Evolutionary conservation across 202 grass and related monocot genomes (phyloP), one percentile per base, ranked within the genome.

Genomic region (Saccharum hybrid): DNA sequence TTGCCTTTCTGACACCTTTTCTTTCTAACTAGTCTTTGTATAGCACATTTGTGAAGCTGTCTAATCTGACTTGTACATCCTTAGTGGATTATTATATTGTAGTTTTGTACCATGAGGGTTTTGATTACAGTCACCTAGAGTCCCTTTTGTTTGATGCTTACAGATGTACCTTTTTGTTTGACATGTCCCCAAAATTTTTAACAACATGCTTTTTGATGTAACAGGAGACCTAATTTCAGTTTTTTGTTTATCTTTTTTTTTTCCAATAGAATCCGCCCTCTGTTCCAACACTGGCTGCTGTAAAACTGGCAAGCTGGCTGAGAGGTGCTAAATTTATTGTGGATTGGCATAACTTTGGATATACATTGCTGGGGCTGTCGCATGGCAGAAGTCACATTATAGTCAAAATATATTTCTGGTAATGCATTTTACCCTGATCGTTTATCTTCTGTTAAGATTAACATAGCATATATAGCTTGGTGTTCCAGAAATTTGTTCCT

Each of bases 331-430:
- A 90, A 85, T 99, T 94, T 77, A 88, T 99, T 66, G 89, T 99
- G 41, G 96, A 99, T 72, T 96, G 96, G 96, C 93, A 96, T 84
- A 99, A 99, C 74, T 99, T 99, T 43, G 93, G 96, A 79, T 99
- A 96, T 85, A 96, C 96, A 15, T 88, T 99, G 61, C 93, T 99
- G 42, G 96, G 86, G 19, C 76, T 99, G 33, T 99, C 96, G 77
- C 91, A 89, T 79, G 88, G 90, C 52, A 92, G 96, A 96, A 92
- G 90, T 71, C 85, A 94, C 86, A 89, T 99, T 21, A 86, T 99
- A 71, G 96, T 99, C 41, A 96, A 88, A 92, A 86, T 84, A 13
- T 99, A 99, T 83, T 89, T 89, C 40, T 96, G 93, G 96, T 99
- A 96, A 89, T 34, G 19, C 59, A 51, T 77, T 7, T 34, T 43